Conservation (phyloP, 192 early-diverging fungal species). For the Linnemannia hyalina region DNA sequence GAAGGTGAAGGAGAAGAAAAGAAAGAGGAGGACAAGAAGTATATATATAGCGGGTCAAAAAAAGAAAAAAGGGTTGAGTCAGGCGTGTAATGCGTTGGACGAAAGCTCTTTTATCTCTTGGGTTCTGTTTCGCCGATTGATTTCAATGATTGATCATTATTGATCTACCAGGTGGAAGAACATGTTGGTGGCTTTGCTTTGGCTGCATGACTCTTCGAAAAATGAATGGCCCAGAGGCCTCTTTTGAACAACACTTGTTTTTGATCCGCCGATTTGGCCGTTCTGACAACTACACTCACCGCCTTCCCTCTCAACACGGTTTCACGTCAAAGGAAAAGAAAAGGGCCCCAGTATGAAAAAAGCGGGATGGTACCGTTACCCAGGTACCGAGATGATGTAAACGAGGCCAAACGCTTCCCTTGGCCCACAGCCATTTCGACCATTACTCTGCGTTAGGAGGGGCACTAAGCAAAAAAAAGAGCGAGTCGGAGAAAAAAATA, state of each 20-base stretch:
- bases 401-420: neutral
- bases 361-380: neutral
- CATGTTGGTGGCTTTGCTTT: too few relatives aligned
- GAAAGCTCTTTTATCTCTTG: neutral
- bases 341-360: neutral
- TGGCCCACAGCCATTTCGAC: neutral
- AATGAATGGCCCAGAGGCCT: neutral
- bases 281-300: neutral
- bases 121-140: neutral
- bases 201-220: slow-evolving; percentile 5
- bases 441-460: neutral
- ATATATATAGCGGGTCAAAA: neutral
- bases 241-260: neutral
- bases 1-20: neutral
- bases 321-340: neutral
- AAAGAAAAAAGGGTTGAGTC: neutral
- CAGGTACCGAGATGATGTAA: neutral
- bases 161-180: too few relatives aligned
- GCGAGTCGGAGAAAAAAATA: neutral
- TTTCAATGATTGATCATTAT: neutral
- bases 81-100: neutral
- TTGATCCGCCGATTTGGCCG: slow-evolving; percentile 7
- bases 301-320: neutral
- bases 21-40: neutral
- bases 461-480: neutral